Percentiles rank a stretch among this genome's conserved stretches.
Evolutionary conservation across 352 stramenopile species (phyloP).

Genomic region (Pythium guiyangense): DNA sequence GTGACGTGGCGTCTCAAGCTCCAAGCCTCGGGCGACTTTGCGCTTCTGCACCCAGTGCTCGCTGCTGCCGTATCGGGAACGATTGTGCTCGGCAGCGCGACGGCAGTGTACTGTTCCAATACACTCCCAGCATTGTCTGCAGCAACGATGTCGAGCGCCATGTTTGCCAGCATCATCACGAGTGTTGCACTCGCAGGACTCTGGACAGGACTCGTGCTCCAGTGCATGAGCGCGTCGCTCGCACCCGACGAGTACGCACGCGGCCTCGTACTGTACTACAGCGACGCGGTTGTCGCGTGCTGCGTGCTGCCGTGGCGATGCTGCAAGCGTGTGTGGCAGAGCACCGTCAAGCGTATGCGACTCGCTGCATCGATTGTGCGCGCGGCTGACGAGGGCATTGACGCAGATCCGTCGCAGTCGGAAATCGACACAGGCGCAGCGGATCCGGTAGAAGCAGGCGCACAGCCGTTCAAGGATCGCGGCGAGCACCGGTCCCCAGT

Average conservation of each 20-base stretch:
- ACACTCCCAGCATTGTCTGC: background rate
- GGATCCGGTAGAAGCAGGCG: too few species aligned
- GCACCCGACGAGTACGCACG: constrained; percentile 9
- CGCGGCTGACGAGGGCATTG: too few species aligned
- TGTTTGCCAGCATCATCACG: background rate
- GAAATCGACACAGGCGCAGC: too few species aligned
- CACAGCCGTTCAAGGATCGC: too few species aligned
- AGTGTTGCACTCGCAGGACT: background rate
- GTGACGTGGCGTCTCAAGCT: constrained; percentile 1
- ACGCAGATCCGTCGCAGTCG: too few species aligned
- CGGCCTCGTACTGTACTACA: constrained; percentile 8
- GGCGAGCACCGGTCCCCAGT: background rate
- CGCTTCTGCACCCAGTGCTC: constrained; percentile 8
- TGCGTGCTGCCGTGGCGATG: constrained; percentile 1
- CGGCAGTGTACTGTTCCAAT: background rate
- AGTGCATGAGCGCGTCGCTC: constrained; percentile 10
- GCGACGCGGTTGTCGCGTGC: constrained; percentile 7
- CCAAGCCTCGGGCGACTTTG: background rate
- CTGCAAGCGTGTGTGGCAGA: too few species aligned
- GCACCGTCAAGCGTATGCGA: too few species aligned
- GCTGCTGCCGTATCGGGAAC: background rate
- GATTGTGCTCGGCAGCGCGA: background rate
- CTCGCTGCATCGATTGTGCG: too few species aligned
- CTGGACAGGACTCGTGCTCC: constrained; percentile 10
- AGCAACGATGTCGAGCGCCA: background rate